Conservation (phyloP, 805 yeast genomes). For the Kregervanrija fluxuum region DNA sequence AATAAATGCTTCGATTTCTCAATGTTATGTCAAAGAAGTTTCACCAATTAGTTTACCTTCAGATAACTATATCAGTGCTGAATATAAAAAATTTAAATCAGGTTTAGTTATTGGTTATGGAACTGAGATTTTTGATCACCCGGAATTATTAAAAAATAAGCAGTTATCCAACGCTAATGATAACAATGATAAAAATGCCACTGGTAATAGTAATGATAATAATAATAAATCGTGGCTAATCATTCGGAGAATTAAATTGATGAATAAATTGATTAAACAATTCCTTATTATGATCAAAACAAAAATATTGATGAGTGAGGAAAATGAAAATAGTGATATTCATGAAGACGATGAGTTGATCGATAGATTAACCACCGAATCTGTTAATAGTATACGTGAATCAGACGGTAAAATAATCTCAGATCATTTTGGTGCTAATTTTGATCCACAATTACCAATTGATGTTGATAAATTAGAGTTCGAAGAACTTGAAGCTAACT, state of each 20-base stretch:
- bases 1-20: slow-evolving; percentile 58
- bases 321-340: slow-evolving; percentile 15
- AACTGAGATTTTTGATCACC: slow-evolving; percentile 17
- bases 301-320: slow-evolving; percentile 5
- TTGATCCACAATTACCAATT: no score
- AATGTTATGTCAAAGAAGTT: slow-evolving; percentile 57
- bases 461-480: not conserved
- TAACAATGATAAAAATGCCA: not conserved
- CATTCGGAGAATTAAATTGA: slow-evolving; percentile 1
- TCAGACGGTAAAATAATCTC: no score
- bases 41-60: slow-evolving; percentile 40
- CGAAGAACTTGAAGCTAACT: slow-evolving; percentile 1
- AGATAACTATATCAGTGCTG: slow-evolving; percentile 47
- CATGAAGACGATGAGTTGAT: slow-evolving; percentile 4
- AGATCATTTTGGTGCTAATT: no score
- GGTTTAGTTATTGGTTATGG: slow-evolving; percentile 19
- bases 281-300: slow-evolving; percentile 16
- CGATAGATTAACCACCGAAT: no score
- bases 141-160: slow-evolving; percentile 17
- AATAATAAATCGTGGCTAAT: not conserved
- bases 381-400: no score
- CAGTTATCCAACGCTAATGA: not conserved
- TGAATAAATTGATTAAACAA: slow-evolving; percentile 1
- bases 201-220: not conserved
- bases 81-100: not conserved